A percentile compares a stretch with the other conserved stretches of the same genome.
Conservation (phyloP, 768 basidiomycete species). For the Hypholoma sublateritium region DNA sequence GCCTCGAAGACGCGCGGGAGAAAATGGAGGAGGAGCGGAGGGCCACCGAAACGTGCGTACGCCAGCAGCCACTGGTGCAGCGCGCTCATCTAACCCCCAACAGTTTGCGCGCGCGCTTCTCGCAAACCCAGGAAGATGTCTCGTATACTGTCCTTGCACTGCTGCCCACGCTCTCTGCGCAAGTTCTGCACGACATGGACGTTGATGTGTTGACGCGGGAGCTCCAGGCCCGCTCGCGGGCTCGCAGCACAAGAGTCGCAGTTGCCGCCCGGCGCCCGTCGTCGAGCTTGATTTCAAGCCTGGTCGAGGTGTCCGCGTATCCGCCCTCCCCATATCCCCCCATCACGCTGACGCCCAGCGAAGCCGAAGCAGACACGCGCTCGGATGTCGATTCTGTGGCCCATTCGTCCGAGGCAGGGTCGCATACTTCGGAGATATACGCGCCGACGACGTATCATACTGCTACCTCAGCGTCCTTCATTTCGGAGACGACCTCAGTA, state of each 20-base stretch:
- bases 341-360: not conserved
- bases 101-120: slow-evolving; percentile 73
- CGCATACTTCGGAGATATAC: not conserved
- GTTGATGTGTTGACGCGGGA: slow-evolving; percentile 69
- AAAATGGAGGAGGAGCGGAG: slow-evolving; percentile 55
- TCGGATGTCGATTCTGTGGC: slow-evolving; percentile 14
- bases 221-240: slow-evolving; percentile 37
- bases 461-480: slow-evolving; percentile 12
- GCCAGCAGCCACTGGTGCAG: slow-evolving; percentile 1
- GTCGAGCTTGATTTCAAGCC: slow-evolving; percentile 26
- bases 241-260: slow-evolving; percentile 3
- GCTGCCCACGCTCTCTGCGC: slow-evolving; percentile 62
- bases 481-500: slow-evolving; percentile 21
- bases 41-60: slow-evolving; percentile 71
- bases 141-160: slow-evolving; percentile 75
- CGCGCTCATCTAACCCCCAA: not conserved
- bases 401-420: not conserved
- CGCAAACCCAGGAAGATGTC: slow-evolving; percentile 73
- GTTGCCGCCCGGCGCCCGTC: slow-evolving; percentile 4
- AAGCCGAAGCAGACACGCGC: slow-evolving; percentile 13
- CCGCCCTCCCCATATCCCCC: slow-evolving; percentile 12
- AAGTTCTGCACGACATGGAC: slow-evolving; percentile 72
- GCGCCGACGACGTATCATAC: slow-evolving; percentile 3
- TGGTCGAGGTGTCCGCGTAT: slow-evolving; percentile 13
- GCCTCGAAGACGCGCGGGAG: slow-evolving; percentile 67